Evolutionary conservation across 164 flowering plant species (phyloP).

Genomic region (Vitis rotundifolia): DNA sequence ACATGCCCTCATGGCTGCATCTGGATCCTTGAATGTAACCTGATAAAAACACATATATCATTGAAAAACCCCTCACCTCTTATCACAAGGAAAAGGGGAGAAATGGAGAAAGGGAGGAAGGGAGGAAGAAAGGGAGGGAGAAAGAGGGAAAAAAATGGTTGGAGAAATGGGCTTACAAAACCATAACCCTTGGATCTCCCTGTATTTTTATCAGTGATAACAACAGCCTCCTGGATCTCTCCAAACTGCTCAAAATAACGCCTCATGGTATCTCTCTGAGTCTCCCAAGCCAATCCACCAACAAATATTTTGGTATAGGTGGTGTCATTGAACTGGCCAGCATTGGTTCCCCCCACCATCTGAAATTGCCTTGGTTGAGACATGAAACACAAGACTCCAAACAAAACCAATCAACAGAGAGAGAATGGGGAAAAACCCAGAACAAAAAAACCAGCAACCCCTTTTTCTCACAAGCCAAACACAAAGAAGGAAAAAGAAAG

Average conservation of each 20-base stretch:
- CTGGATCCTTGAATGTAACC: conserved; percentile 71
- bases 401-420: background rate
- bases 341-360: conserved; percentile 46
- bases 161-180: conserved; percentile 44
- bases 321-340: conserved; percentile 47
- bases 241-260: conserved; percentile 75
- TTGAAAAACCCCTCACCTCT: background rate
- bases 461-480: conserved; percentile 2
- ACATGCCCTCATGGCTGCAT: conserved; percentile 66
- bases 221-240: conserved; percentile 67
- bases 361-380: conserved; percentile 57
- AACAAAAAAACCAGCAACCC: conserved; percentile 5
- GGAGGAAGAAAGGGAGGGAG: background rate
- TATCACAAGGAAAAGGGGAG: background rate
- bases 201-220: conserved; percentile 61
- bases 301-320: conserved; percentile 67
- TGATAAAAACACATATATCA: conserved; percentile 5
- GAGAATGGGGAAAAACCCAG: background rate
- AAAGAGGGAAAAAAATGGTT: background rate
- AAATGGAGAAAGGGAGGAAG: background rate
- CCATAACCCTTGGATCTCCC: conserved; percentile 78
- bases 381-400: conserved; percentile 25
- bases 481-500: conserved; percentile 5
- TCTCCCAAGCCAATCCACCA: conserved; percentile 79
- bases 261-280: conserved; percentile 62